Percentiles rank a stretch among this genome's conserved stretches.
Conservation (phyloP, 2,329 filamentous ascomycete genomes). For the Diaporthe nobilis region DNA sequence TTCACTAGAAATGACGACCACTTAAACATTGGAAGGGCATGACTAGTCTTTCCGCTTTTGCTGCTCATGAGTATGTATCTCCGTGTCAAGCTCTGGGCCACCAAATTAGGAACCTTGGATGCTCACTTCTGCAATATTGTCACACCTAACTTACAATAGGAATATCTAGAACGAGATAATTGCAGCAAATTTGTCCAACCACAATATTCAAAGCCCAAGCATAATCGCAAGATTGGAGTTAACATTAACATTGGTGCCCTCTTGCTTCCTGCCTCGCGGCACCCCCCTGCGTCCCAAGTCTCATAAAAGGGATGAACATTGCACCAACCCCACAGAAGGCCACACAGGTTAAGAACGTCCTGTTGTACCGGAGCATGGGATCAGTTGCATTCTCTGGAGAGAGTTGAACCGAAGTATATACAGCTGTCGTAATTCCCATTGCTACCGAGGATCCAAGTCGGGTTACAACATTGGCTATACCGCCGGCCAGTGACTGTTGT, state of each 20-base stretch:
- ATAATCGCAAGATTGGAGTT: too few relatives aligned
- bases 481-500: slow-evolving; percentile 2
- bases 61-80: too few relatives aligned
- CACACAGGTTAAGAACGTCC: slow-evolving; percentile 2
- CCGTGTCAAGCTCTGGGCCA: too few relatives aligned
- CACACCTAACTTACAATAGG: too few relatives aligned
- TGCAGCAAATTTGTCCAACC: too few relatives aligned
- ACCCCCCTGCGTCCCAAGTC: not conserved
- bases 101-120: too few relatives aligned
- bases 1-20: too few relatives aligned
- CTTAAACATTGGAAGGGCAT: too few relatives aligned
- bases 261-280: not conserved
- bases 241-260: not conserved
- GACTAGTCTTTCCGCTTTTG: too few relatives aligned
- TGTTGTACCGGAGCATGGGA: slow-evolving; percentile 7
- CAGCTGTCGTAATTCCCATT: slow-evolving; percentile 6
- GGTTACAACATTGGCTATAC: not conserved
- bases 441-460: not conserved
- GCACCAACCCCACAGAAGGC: not conserved
- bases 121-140: too few relatives aligned
- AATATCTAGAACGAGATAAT: too few relatives aligned
- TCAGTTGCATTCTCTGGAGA: not conserved
- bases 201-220: too few relatives aligned
- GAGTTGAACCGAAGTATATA: slow-evolving; percentile 3
- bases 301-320: not conserved